Conservation (phyloP, 352 stramenopile genomes). For the Phytopythium boreale region DNA sequence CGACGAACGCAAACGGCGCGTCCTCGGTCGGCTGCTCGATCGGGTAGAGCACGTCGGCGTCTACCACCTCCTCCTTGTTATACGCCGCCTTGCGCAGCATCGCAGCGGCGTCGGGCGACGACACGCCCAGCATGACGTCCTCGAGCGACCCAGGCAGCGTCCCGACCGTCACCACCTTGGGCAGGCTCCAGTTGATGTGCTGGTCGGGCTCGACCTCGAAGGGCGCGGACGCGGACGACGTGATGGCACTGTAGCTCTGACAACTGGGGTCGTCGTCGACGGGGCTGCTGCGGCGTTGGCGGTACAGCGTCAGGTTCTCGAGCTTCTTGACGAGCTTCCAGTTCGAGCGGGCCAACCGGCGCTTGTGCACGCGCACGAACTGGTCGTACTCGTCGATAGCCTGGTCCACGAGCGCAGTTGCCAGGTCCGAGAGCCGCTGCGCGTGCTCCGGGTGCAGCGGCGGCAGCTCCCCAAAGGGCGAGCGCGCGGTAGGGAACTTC, state of each 20-base stretch:
- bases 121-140: constrained; percentile 47
- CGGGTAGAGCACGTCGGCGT: constrained; percentile 35
- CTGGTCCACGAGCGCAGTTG: constrained; percentile 18
- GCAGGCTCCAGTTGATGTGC: constrained; percentile 6
- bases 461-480: constrained; percentile 21
- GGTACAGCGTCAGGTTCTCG: constrained; percentile 35
- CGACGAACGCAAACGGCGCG: constrained; percentile 46
- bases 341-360: constrained; percentile 14
- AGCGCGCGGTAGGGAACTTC: constrained; percentile 24
- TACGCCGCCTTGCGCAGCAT: constrained; percentile 33
- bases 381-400: constrained; percentile 28
- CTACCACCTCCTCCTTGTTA: constrained; percentile 31
- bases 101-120: constrained; percentile 28
- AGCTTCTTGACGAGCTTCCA: constrained; percentile 37
- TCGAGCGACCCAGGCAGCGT: constrained; percentile 40
- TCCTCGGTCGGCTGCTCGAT: constrained; percentile 26
- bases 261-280: background rate
- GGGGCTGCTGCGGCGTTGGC: constrained; percentile 12
- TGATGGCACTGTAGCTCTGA: background rate
- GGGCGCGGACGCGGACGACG: background rate
- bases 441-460: constrained; percentile 12
- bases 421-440: constrained; percentile 14
- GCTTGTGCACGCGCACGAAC: constrained; percentile 13
- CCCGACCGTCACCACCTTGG: constrained; percentile 39
- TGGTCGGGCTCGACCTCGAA: constrained; percentile 9